Base-by-base conservation (phyloP, 371 early-diverging fungal species). In the Mortierella sp. region DNA sequence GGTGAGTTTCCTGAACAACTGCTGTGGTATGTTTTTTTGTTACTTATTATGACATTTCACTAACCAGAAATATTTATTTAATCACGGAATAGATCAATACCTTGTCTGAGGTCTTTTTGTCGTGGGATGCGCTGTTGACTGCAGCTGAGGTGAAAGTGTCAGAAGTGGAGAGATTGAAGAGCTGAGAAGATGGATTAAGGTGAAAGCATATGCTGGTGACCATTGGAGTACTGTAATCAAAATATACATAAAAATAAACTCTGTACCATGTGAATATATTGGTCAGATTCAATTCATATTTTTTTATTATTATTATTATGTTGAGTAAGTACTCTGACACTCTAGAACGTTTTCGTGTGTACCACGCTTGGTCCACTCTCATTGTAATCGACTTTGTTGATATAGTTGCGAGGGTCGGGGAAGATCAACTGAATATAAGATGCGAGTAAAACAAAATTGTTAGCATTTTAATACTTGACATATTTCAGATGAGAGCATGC, bases 331-430 rank as follows among this genome's bases (percentile, higher is more conserved):
- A 22, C 17, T 19, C n/a, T 51, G 51, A 22, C 7, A 19, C 31
- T 37, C 40, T 86, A 87, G 47, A 86, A 79, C 10, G 80, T 85
- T 75, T 92, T 92, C 29, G 88, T 86, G 66, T 90, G 90, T 23
- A 90, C 85, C 9, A 90, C 90, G 28, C 90, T 85, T 10, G 95
- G 95, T 19, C 95, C 95, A 62, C 83, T 75, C 70, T 93, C 93
- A 72, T 93, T 93, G 79, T 95, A 95, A 71, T 95, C 95, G 26
- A 91, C 92, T 87, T 93, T 94, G 61, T 89, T 93, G 61, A 93
- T 86, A 74, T 92, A 91, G 64, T 89, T 90, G 68, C 88, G 90
- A 32, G 91, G 88, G 62, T 90, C 89, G 9, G 88, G 86, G 79
- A 92, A 91, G 31, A 92, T 88, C 62, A 92, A 86, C 89, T 60